Conservation (phyloP, 129 eudicot genomes). For the Sambucus nigra region DNA sequence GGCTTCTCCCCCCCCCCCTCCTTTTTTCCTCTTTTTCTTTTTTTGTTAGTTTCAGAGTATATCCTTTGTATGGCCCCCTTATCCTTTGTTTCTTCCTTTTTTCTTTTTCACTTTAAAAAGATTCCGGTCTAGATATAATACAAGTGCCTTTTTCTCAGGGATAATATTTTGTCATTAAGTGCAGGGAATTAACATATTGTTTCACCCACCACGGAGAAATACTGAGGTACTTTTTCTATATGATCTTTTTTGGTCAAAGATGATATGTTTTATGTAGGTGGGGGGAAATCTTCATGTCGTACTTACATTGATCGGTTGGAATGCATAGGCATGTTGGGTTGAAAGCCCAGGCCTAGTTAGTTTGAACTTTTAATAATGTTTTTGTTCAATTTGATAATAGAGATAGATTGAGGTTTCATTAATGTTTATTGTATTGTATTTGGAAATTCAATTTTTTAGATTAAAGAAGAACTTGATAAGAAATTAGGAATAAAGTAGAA, state of each 20-base stretch:
- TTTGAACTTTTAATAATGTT: constrained; percentile 13
- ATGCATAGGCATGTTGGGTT: constrained; percentile 16
- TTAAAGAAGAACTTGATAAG: too few relatives aligned
- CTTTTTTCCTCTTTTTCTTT: neutral
- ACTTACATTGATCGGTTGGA: too few relatives aligned
- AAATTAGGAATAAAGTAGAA: too few relatives aligned
- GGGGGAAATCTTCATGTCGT: constrained; percentile 6
- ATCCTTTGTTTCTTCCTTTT: neutral
- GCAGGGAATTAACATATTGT: constrained; percentile 36
- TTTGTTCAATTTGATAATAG: neutral
- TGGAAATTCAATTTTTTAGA: too few relatives aligned
- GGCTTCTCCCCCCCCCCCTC: neutral
- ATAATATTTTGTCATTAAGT: constrained; percentile 31
- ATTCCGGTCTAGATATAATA: constrained; percentile 15
- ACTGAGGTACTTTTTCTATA: constrained; percentile 27
- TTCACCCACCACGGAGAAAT: constrained; percentile 29
- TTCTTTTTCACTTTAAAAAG: neutral
- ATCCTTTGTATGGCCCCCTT: constrained; percentile 8
- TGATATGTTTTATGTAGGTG: constrained; percentile 2
- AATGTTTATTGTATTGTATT: constrained; percentile 5
- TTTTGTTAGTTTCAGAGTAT: constrained; percentile 13
- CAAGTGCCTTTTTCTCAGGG: constrained; percentile 18
- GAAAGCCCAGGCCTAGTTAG: constrained; percentile 15
- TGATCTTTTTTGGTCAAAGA: constrained; percentile 18
- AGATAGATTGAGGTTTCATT: neutral